Evolutionary conservation across 371 early-diverging fungal genomes (phyloP), one percentile per base, ranked within the genome.

Genomic region (Lichtheimia hyalospora): DNA sequence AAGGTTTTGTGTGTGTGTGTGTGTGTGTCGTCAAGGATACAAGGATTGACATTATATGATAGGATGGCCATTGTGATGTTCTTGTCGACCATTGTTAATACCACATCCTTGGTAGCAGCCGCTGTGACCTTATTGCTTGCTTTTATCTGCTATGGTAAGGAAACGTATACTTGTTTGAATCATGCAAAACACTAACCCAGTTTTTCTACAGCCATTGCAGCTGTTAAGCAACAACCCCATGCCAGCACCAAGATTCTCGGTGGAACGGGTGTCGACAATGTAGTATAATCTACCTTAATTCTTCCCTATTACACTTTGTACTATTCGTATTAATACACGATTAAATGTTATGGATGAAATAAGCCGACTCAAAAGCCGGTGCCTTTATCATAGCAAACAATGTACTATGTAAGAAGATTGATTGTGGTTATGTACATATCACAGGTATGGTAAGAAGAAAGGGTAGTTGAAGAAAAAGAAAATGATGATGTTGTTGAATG

Each of bases 51-150:
- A 34, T 34, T 34, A 6, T 40, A 5, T 51, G 15, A 15, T 15
- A 77, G 74, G 12, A 64, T 79, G 52, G 57, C 74, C 3, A 56
- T 79, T 20, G 55, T 79, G 25, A 79, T 79, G 79, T 75, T 79
- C 49, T 54, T 75, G 21, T 75, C 79, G 5, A 70, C 56, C 18
- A 49, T 52, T 1, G 64, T 75, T 44, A 69, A 61, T 15, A 64
- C 62, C 7, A 71, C 72, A 13, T 15, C 64, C 13, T 63, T 79
- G 23, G 50, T 69, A 39, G 62, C 68, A 8, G 68, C 79, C 8
- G 79, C 74, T 5, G 66, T 71, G 12, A 70, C 69, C 5, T 62
- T 79, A 20, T 46, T 75, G 25, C 50, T 79, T 18, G 66, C 75
- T 3, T 64, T 57, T 46, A 58, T 75, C 43, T 75, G 54, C 18